Evolutionary conservation across 371 early-diverging fungal genomes (phyloP), one percentile per base, ranked within the genome.

Genomic region (Gilbertella persicaria): DNA sequence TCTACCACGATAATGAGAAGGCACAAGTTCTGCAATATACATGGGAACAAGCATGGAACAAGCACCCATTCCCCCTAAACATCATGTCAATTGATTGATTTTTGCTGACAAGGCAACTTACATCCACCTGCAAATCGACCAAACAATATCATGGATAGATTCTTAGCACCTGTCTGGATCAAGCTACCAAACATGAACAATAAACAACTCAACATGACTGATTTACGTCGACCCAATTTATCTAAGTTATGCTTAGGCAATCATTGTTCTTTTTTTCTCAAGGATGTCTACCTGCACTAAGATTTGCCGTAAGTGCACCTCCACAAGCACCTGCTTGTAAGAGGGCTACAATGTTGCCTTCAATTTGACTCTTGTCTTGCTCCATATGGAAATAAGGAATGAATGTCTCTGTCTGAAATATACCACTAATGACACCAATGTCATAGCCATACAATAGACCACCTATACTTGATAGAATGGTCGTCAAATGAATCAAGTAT

Each of bases 121-220:
- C 64, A 53, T 58, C 97, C 97, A 52, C 81, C 79, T 17, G 92
- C 55, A 52, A 90, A 76, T 30, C 97, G 85, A 28, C 92, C 94
- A 35, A 76, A 74, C 21, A 85, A 64, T 36, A 90, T 78, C 80
- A 86, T 77, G 35, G 64, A 78, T 41, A 75, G 60, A 58, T 69
- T 69, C 23, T 60, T 51, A 20, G 90, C 63, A 10, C 77, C 80
- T 35, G 82, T 69, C 62, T 92, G 91, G 40, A 92, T 60, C 16
- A 81, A 71, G 30, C 80, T 89, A 50, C 94, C 94, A 44, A 87
- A 51, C 21, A 78, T 71, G 66, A 91, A 93, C 26, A 89, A 75
- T 14, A 71, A 24, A 14, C 86, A 73, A 37, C 43, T 47, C 13
- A 53, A 12, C 2, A 63, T 53, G 9, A 63, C 35, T 16, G 64